phyloP scores from a whole-genome alignment of 495 filamentous ascomycete genomes.

The Aspergillus bertholletiae region DNA sequence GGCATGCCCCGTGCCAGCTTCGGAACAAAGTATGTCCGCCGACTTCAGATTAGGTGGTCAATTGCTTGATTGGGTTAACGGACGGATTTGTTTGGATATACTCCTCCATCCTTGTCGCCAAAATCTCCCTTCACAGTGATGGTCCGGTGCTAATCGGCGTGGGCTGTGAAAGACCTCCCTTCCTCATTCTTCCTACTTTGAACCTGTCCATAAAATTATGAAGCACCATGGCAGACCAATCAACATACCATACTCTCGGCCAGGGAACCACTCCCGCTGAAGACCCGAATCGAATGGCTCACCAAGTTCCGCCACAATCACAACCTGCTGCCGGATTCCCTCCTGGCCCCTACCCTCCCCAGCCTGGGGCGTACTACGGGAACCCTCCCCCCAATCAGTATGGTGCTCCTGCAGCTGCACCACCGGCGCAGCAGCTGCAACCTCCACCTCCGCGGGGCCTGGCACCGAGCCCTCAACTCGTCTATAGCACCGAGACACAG shows the following conservation, averaged over 20 bases:
- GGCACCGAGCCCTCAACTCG: conserved; percentile 23
- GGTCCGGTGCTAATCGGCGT: neutral
- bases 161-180: neutral
- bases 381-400: conserved; percentile 39
- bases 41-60: conserved; percentile 34
- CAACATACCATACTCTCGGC: conserved; percentile 72
- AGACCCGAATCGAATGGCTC: conserved; percentile 54
- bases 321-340: conserved; percentile 33
- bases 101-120: neutral
- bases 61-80: conserved; percentile 20
- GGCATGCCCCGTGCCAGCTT: neutral
- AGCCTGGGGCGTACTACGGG: conserved; percentile 48
- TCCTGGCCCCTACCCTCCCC: conserved; percentile 58
- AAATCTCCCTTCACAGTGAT: neutral
- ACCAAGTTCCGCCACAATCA: conserved; percentile 52
- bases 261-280: conserved; percentile 50
- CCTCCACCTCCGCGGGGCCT: conserved; percentile 14
- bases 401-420: conserved; percentile 32
- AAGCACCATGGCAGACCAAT: conserved; percentile 65
- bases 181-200: conserved; percentile 2
- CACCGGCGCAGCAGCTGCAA: conserved; percentile 13
- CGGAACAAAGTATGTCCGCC: conserved; percentile 38
- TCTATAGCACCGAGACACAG: conserved; percentile 34
- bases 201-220: conserved; percentile 10
- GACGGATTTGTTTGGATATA: neutral